Conservation (phyloP, 2,329 filamentous ascomycete species). For the Arachnomyces sp. region DNA sequence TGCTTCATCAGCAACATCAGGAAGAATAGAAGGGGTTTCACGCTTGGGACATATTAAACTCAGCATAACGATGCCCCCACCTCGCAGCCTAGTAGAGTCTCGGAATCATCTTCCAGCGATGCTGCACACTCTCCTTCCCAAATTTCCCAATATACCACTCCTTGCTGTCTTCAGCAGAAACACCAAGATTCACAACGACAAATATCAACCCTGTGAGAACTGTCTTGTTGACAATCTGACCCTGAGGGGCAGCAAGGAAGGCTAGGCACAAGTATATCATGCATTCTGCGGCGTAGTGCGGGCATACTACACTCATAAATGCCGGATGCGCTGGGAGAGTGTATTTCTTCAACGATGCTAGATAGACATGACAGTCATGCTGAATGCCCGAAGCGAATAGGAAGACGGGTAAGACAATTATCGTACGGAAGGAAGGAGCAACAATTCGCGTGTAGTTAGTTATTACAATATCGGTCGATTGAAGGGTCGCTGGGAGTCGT, state of each 20-base stretch:
- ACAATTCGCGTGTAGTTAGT: conserved; percentile 30
- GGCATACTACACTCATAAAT: conserved; percentile 68
- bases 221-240: conserved; percentile 62
- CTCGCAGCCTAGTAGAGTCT: conserved; percentile 24
- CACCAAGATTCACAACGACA: conserved; percentile 68
- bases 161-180: conserved; percentile 71
- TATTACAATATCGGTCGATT: conserved; percentile 21
- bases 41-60: too few species aligned
- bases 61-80: too few species aligned
- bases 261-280: conserved; percentile 74
- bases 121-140: conserved; percentile 54
- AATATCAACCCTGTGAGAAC: conserved; percentile 64
- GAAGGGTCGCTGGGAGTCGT: conserved; percentile 21
- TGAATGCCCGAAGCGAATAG: conserved; percentile 64
- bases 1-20: conserved; percentile 2
- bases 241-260: conserved; percentile 62
- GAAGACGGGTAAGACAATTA: conserved; percentile 57
- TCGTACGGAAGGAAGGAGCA: conserved; percentile 43
- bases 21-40: too few species aligned
- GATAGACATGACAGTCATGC: conserved; percentile 62
- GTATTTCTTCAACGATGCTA: conserved; percentile 70
- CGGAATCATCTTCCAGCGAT: conserved; percentile 71
- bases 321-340: conserved; percentile 66
- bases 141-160: conserved; percentile 74
- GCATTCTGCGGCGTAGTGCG: conserved; percentile 89